A percentile compares a stretch with the other conserved stretches of the same genome.
Evolutionary conservation across 768 basidiomycete genomes (phyloP).

Genomic region (Daedalea quercina): DNA sequence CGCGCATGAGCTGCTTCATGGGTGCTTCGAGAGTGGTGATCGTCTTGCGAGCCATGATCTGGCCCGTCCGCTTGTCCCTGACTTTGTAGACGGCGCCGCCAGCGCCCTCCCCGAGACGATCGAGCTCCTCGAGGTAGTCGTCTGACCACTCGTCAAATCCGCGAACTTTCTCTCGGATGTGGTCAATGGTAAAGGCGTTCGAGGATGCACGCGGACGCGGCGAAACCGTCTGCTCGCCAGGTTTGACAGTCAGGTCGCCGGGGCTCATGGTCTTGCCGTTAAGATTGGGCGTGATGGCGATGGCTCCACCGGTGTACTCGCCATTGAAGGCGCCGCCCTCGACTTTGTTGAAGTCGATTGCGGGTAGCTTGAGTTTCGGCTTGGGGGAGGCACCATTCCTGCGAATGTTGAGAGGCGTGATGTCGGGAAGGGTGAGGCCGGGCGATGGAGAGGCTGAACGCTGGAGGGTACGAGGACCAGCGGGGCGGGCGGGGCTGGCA

Average conservation of each 20-base stretch:
- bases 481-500: constrained; percentile 31
- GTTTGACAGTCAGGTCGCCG: constrained; percentile 37
- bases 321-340: constrained; percentile 15
- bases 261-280: constrained; percentile 26
- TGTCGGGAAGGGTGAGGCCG: constrained; percentile 23
- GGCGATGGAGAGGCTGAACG: constrained; percentile 38
- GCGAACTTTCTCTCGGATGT: constrained; percentile 25
- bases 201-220: constrained; percentile 26
- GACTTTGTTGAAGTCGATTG: constrained; percentile 17
- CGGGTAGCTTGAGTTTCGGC: constrained; percentile 31
- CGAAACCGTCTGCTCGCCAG: constrained; percentile 29
- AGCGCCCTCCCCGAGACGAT: constrained; percentile 87
- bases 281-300: constrained; percentile 27
- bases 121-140: constrained; percentile 66
- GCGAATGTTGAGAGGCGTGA: constrained; percentile 35
- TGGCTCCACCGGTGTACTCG: constrained; percentile 21
- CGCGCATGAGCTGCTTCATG: constrained; percentile 86
- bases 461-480: constrained; percentile 42
- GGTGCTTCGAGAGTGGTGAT: constrained; percentile 90
- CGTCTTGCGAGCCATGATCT: constrained; percentile 90
- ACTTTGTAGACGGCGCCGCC: constrained; percentile 97
- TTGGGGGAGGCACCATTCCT: constrained; percentile 27
- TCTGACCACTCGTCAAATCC: constrained; percentile 53
- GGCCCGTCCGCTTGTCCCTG: constrained; percentile 69
- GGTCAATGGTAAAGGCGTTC: constrained; percentile 18